These are phyloP conservation scores for Thraustochytrium aureum DNA, from an alignment of 352 stramenopile genomes.

Conservation along the genomic window DNA sequence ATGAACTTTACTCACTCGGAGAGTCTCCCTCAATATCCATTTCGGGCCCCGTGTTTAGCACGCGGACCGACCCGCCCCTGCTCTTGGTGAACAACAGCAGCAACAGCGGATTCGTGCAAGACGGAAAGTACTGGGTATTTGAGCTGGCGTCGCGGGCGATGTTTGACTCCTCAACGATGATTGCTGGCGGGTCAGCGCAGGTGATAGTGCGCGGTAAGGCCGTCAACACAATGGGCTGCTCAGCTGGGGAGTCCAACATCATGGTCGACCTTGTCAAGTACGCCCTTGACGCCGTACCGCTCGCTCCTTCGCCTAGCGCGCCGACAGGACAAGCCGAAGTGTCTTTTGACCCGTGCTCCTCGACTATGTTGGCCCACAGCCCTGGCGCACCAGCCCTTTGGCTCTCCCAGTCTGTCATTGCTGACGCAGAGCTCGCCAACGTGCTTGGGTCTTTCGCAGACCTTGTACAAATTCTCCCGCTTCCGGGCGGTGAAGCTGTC, in stretches of 20 bases:
- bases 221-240: slow-evolving; percentile 42
- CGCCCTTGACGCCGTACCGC: background rate
- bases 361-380: background rate
- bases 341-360: background rate
- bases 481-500: background rate
- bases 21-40: background rate
- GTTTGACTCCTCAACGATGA: background rate
- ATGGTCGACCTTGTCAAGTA: slow-evolving; percentile 42
- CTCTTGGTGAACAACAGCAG: background rate
- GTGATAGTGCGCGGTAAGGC: slow-evolving; percentile 1
- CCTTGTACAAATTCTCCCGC: background rate
- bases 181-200: background rate
- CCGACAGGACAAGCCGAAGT: background rate
- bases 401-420: background rate
- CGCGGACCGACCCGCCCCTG: background rate
- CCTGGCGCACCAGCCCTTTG: background rate
- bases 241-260: background rate
- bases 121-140: slow-evolving; percentile 6
- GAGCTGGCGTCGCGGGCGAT: background rate
- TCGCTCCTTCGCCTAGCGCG: background rate
- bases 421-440: background rate
- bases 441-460: background rate
- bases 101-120: background rate
- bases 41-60: background rate
- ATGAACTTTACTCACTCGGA: slow-evolving; percentile 35